Percentiles rank a stretch among this genome's conserved stretches.
phyloP scores from a whole-genome alignment of 305 asterid species.

The Solanum hybrid region DNA sequence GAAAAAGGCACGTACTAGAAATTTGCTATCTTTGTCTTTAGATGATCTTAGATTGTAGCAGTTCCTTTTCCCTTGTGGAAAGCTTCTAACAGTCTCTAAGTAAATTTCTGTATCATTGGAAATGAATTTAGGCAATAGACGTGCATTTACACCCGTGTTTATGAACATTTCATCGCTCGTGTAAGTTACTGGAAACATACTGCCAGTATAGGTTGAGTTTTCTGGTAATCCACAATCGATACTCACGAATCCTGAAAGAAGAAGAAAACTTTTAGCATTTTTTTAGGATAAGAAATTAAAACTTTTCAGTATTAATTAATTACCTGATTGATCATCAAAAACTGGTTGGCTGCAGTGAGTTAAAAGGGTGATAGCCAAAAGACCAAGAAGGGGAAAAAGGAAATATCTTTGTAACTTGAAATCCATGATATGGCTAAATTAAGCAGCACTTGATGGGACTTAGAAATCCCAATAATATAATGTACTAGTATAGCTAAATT shows the following conservation, averaged over 20 bases:
- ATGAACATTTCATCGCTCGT: neutral
- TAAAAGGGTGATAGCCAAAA: neutral
- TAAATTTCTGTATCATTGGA: neutral
- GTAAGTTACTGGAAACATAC: neutral
- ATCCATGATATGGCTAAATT: neutral
- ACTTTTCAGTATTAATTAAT: neutral
- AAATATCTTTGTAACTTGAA: neutral
- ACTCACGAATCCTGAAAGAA: slow-evolving; percentile 1
- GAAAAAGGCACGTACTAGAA: neutral
- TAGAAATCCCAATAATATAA: neutral
- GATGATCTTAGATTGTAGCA: neutral
- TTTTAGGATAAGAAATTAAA: neutral
- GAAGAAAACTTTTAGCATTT: neutral
- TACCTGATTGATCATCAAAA: neutral
- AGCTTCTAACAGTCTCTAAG: neutral
- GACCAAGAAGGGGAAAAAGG: neutral
- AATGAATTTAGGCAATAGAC: neutral
- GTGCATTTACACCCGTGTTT: neutral
- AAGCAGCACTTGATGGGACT: neutral
- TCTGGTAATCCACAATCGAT: slow-evolving; percentile 5
- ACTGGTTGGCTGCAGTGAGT: neutral
- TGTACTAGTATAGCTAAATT: neutral
- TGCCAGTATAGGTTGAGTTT: neutral
- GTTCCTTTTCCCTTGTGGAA: slow-evolving; percentile 6
- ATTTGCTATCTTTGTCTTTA: neutral